Evolutionary conservation across 2,329 filamentous ascomycete species (phyloP).

Genomic region (Monosporascus sp.): DNA sequence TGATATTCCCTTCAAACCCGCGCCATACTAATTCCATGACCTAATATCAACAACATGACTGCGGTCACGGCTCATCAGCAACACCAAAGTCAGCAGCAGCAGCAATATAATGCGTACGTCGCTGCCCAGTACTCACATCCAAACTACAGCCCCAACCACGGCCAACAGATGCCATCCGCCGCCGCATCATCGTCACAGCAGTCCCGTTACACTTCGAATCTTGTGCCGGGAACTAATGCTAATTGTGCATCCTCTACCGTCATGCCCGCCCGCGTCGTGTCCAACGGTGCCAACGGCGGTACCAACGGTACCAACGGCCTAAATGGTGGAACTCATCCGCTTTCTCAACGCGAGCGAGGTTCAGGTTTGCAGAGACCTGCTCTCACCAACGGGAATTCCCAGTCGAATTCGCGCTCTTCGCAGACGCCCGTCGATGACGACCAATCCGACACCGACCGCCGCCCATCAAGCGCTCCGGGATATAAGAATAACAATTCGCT

Average conservation of each 20-base stretch:
- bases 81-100: not conserved
- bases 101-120: not conserved
- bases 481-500: constrained; percentile 31
- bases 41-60: not conserved
- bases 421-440: constrained; percentile 16
- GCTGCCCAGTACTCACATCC: not conserved
- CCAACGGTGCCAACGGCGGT: constrained; percentile 1
- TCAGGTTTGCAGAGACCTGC: not conserved
- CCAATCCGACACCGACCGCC: constrained; percentile 24
- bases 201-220: not conserved
- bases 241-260: not conserved
- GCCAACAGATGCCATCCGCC: not conserved
- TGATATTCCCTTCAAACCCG: not conserved
- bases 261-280: constrained; percentile 1
- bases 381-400: not conserved
- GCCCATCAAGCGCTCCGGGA: constrained; percentile 42
- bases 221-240: not conserved
- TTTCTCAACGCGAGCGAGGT: not conserved
- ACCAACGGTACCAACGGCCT: not conserved
- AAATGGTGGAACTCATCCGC: not conserved
- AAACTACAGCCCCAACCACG: not conserved
- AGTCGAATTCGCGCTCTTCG: not conserved
- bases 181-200: not conserved
- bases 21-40: not conserved
- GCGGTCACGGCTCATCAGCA: not conserved